phyloP scores from a whole-genome alignment of 768 basidiomycete species.

The Termitomyces sp. region DNA sequence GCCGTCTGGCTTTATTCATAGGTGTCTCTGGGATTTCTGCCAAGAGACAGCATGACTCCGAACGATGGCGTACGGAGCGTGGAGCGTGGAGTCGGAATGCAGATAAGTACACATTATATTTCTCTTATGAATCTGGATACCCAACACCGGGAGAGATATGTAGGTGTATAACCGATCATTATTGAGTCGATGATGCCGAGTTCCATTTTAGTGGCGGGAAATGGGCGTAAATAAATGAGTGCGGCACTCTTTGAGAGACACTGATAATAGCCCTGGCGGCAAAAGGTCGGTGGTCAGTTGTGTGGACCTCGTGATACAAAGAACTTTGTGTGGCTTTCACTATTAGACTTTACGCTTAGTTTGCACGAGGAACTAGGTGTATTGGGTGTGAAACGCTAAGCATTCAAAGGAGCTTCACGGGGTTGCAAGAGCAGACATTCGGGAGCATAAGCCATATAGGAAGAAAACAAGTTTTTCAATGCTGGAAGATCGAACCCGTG shows the following conservation, averaged over 20 bases:
- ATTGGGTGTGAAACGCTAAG: background rate
- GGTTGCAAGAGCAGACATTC: too few relatives aligned
- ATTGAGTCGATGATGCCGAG: background rate
- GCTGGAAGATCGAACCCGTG: constrained; percentile 9
- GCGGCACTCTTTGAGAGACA: background rate
- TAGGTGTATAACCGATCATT: background rate
- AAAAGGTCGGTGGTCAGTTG: constrained; percentile 11
- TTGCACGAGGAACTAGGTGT: background rate
- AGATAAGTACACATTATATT: background rate
- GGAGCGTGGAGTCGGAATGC: background rate
- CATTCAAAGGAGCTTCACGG: background rate
- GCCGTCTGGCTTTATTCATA: background rate
- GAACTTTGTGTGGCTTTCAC: background rate
- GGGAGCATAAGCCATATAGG: too few relatives aligned
- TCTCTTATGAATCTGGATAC: background rate
- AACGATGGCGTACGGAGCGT: background rate
- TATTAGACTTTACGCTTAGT: background rate
- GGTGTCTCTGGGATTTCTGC: too few relatives aligned
- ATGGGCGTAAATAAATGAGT: background rate
- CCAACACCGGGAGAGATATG: background rate
- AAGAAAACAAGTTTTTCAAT: background rate
- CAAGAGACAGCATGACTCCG: background rate
- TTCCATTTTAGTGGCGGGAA: background rate
- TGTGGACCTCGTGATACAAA: background rate
- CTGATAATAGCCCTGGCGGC: background rate